Conservation (phyloP, 345 rosid genomes). For the Eucalyptus pauciflora region DNA sequence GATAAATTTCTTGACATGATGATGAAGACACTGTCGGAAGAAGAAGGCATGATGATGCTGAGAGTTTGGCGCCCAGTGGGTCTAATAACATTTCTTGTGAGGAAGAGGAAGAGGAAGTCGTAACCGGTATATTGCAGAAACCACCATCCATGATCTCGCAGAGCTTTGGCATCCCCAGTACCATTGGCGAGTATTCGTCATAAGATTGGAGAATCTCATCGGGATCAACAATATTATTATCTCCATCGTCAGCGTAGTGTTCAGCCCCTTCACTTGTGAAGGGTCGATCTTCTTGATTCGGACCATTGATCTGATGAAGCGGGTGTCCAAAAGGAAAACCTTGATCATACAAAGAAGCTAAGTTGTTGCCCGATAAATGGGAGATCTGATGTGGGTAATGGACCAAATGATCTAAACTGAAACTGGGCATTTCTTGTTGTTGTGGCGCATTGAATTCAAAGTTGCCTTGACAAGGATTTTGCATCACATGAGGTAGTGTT, state of each 20-base stretch:
- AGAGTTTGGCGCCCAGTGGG: not conserved
- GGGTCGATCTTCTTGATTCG: not conserved
- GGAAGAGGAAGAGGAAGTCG: constrained; percentile 8
- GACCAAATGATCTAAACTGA: not conserved
- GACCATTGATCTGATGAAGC: not conserved
- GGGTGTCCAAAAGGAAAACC: not conserved
- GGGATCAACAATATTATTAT: not conserved
- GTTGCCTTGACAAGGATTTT: not conserved
- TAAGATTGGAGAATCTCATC: not conserved
- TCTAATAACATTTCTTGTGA: not conserved
- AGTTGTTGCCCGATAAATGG: not conserved
- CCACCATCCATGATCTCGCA: constrained; percentile 15
- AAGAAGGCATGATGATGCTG: not conserved
- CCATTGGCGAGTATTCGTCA: not conserved
- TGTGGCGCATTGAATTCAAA: not conserved
- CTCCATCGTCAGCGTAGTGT: not conserved
- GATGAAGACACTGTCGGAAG: not conserved
- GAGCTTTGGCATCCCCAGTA: constrained; percentile 33
- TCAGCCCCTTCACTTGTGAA: not conserved
- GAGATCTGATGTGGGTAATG: not conserved
- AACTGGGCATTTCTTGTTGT: not conserved
- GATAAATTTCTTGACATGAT: not conserved
- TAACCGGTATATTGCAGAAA: constrained; percentile 1
- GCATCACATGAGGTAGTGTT: not conserved
- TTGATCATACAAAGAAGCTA: not conserved